A percentile compares a stretch with the other conserved stretches of the same genome.
These are phyloP conservation scores for Cardamine chenopodiifolia DNA, from an alignment of 345 rosid genomes.

Conservation along the genomic window DNA sequence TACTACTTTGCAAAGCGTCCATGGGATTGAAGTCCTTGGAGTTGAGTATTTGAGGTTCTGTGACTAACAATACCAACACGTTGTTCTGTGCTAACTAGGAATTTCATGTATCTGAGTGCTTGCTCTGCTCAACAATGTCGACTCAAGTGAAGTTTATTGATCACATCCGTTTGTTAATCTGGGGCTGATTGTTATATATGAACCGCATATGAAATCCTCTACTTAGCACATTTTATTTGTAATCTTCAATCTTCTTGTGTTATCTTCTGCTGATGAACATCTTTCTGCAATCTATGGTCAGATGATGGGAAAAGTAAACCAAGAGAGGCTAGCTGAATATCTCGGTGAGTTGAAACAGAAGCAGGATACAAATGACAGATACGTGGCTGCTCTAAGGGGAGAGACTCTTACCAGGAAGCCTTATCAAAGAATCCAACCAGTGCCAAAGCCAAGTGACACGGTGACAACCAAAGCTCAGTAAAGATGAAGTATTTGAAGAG, in stretches of 20 bases:
- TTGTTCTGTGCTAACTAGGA: conserved; percentile 8
- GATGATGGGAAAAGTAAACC: conserved; percentile 94
- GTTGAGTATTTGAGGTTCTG: neutral
- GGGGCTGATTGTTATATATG: conserved; percentile 1
- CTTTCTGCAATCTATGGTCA: conserved; percentile 32
- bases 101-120: conserved; percentile 12
- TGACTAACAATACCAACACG: too few relatives aligned
- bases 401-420: conserved; percentile 90
- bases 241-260: neutral
- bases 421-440: conserved; percentile 74
- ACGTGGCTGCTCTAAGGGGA: conserved; percentile 85
- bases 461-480: conserved; percentile 38
- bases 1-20: conserved; percentile 2
- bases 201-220: neutral
- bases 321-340: conserved; percentile 85
- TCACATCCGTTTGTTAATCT: neutral
- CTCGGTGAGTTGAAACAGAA: conserved; percentile 87
- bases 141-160: neutral
- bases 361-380: conserved; percentile 89
- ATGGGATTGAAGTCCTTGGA: neutral
- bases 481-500: conserved; percentile 1
- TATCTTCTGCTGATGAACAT: conserved; percentile 32
- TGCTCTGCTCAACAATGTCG: conserved; percentile 19
- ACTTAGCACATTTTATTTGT: neutral
- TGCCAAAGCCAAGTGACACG: conserved; percentile 46